phyloP scores from a whole-genome alignment of 1,284 basidiomycete species.

The Trametes hirsuta region DNA sequence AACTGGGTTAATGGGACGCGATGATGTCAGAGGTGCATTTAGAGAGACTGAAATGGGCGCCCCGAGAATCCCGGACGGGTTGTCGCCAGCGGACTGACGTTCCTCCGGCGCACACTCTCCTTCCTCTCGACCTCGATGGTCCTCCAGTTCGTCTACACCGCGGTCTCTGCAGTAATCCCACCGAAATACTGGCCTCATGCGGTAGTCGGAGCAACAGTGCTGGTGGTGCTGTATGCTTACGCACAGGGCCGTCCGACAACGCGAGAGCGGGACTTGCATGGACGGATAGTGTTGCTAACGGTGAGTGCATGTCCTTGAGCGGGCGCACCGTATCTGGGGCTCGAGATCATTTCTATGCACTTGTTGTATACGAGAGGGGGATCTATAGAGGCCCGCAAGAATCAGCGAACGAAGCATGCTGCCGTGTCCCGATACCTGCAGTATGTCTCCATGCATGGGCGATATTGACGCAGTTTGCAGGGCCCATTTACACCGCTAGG shows the following conservation, averaged over 20 bases:
- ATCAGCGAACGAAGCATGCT: too few species aligned
- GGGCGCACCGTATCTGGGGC: too few species aligned
- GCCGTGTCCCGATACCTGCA: too few species aligned
- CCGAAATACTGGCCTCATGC: constrained; percentile 52
- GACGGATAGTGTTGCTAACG: constrained; percentile 68
- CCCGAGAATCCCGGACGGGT: constrained; percentile 12
- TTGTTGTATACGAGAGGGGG: too few species aligned
- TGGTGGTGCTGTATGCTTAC: constrained; percentile 57
- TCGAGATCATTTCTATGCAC: too few species aligned
- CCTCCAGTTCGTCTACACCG: constrained; percentile 36
- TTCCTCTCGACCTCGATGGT: constrained; percentile 33
- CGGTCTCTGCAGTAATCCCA: constrained; percentile 35
- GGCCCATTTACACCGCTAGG: constrained; percentile 76
- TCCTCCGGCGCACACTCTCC: background rate
- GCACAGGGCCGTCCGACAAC: constrained; percentile 69
- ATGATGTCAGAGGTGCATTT: background rate
- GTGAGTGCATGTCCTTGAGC: constrained; percentile 38
- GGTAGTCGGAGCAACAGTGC: constrained; percentile 43
- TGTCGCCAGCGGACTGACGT: background rate
- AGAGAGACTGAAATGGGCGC: background rate
- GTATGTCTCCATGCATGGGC: too few species aligned
- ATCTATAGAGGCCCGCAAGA: too few species aligned
- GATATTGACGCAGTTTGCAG: constrained; percentile 36
- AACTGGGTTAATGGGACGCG: too few species aligned
- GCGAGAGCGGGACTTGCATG: constrained; percentile 75